phyloP scores from a whole-genome alignment of 495 filamentous ascomycete genomes.

The Polyplosphaeria fusca region DNA sequence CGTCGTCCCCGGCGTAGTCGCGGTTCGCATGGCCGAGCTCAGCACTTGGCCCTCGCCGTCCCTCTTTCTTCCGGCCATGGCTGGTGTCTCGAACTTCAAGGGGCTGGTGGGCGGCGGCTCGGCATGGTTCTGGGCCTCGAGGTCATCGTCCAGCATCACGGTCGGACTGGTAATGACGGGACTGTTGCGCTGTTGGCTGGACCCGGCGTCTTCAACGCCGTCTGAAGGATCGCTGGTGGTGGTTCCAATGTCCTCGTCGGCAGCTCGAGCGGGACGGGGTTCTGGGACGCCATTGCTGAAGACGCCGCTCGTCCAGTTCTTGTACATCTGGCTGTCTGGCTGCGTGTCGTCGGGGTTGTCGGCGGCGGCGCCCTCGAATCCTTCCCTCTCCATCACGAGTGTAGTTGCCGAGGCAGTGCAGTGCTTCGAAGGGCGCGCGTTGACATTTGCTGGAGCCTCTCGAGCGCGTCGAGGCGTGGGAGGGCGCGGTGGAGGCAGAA shows the following conservation, averaged over 20 bases:
- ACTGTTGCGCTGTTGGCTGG: conserved; percentile 17
- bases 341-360: conserved; percentile 39
- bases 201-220: conserved; percentile 3
- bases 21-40: conserved; percentile 33
- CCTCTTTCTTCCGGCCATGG: conserved; percentile 39
- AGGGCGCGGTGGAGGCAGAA: not conserved
- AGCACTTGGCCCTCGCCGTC: conserved; percentile 37
- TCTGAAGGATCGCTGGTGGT: conserved; percentile 18
- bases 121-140: conserved; percentile 11
- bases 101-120: conserved; percentile 21
- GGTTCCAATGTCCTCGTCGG: conserved; percentile 1
- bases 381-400: conserved; percentile 11
- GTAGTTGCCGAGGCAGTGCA: conserved; percentile 15
- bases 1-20: conserved; percentile 36
- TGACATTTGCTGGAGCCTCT: conserved; percentile 7
- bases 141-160: conserved; percentile 21
- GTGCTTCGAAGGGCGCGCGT: conserved; percentile 16
- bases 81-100: conserved; percentile 39
- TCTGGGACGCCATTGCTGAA: not conserved
- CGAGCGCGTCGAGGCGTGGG: conserved; percentile 17
- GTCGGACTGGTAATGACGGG: conserved; percentile 19
- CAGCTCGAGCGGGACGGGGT: conserved; percentile 2
- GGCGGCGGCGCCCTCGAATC: conserved; percentile 7
- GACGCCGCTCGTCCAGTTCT: conserved; percentile 32
- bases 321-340: conserved; percentile 42